Evolutionary conservation across 2,329 filamentous ascomycete genomes (phyloP).

Genomic region (Trichoderma semiorbis): DNA sequence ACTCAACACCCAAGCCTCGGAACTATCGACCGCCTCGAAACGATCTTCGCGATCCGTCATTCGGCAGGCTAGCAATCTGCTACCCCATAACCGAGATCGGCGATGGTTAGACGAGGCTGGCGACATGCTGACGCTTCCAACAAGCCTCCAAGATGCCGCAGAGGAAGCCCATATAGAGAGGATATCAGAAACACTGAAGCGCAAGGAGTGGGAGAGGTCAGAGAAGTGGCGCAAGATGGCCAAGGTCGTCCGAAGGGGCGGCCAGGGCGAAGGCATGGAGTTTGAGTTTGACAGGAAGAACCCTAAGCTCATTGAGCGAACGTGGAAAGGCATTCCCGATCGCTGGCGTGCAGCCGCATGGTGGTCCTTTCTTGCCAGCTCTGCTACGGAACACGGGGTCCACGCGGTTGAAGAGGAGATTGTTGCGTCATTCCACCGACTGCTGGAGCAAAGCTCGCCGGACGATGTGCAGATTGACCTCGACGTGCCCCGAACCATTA

Average conservation of each 20-base stretch:
- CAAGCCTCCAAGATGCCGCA: constrained; percentile 52
- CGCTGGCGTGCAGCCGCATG: constrained; percentile 90
- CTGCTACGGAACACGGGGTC: constrained; percentile 61
- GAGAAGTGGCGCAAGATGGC: constrained; percentile 69
- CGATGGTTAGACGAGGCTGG: constrained; percentile 62
- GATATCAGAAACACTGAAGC: constrained; percentile 54
- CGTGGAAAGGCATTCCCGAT: constrained; percentile 98
- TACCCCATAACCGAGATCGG: constrained; percentile 60
- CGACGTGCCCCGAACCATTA: constrained; percentile 93
- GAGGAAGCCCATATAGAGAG: constrained; percentile 55
- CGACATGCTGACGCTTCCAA: constrained; percentile 61
- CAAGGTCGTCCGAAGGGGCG: constrained; percentile 50
- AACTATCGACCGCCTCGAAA: constrained; percentile 48
- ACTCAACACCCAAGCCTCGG: constrained; percentile 55
- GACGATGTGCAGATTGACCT: constrained; percentile 97
- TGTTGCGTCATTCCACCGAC: constrained; percentile 65
- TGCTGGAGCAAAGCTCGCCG: constrained; percentile 71
- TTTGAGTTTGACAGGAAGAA: constrained; percentile 79
- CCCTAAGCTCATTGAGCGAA: constrained; percentile 82
- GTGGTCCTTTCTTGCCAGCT: constrained; percentile 85
- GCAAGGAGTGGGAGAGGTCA: constrained; percentile 59
- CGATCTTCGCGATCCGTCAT: constrained; percentile 54
- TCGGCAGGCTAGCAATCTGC: constrained; percentile 55
- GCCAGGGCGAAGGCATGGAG: constrained; percentile 57
- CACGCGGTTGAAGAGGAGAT: constrained; percentile 68